A percentile compares a stretch with the other conserved stretches of the same genome.
Conservation (phyloP, 1,284 basidiomycete species). For the Ustilago crameri region DNA sequence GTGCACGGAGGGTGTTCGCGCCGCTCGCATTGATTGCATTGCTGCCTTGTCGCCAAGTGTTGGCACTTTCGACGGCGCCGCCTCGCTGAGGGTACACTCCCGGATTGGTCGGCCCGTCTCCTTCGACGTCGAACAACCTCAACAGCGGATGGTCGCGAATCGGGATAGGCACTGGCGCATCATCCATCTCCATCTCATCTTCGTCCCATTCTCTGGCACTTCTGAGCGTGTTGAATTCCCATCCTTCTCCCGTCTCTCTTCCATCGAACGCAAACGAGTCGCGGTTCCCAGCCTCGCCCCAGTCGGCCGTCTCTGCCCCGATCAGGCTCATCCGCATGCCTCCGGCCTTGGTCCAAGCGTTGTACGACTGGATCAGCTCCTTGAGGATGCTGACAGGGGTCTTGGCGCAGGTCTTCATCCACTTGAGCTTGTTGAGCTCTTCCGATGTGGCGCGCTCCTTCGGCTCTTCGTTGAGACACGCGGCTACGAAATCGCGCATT, state of each 20-base stretch:
- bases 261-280: slow-evolving; percentile 59
- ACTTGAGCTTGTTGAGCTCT: slow-evolving; percentile 88
- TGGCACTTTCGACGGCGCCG: slow-evolving; percentile 6
- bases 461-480: slow-evolving; percentile 86
- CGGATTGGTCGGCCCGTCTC: slow-evolving; percentile 9
- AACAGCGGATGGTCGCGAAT: slow-evolving; percentile 55
- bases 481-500: slow-evolving; percentile 87
- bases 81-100: slow-evolving; percentile 22
- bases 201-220: slow-evolving; percentile 35
- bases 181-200: slow-evolving; percentile 29
- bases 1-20: slow-evolving; percentile 14
- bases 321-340: slow-evolving; percentile 81
- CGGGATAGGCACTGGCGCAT: slow-evolving; percentile 27
- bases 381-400: slow-evolving; percentile 75
- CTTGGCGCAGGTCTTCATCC: slow-evolving; percentile 85
- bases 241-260: slow-evolving; percentile 50
- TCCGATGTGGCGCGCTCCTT: slow-evolving; percentile 85
- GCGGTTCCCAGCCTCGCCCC: slow-evolving; percentile 47
- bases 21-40: background rate
- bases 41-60: slow-evolving; percentile 19
- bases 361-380: slow-evolving; percentile 82
- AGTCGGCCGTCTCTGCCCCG: slow-evolving; percentile 54
- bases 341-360: slow-evolving; percentile 80
- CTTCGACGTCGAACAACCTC: slow-evolving; percentile 52
- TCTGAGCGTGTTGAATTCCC: slow-evolving; percentile 53